Evolutionary conservation across 257 asterid genomes (phyloP).

Genomic region (Oldenlandia corymbosa): DNA sequence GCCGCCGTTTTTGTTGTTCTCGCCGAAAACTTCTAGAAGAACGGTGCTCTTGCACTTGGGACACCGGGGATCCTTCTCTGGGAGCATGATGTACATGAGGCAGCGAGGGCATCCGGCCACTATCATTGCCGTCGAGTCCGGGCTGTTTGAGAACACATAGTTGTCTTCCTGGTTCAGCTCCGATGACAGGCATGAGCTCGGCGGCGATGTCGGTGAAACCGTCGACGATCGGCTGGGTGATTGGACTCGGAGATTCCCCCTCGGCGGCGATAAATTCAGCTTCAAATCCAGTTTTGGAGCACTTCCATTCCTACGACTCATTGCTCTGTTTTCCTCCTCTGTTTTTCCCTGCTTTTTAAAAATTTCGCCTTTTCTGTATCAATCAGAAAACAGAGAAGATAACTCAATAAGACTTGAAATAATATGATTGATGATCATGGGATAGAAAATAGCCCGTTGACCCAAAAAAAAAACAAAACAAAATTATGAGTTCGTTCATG

Average conservation of each 20-base stretch:
- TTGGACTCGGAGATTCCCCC: constrained; percentile 20
- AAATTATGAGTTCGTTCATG: not conserved
- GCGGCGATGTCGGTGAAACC: constrained; percentile 35
- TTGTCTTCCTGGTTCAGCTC: constrained; percentile 51
- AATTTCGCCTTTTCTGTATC: not conserved
- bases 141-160: constrained; percentile 43
- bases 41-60: constrained; percentile 91
- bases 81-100: constrained; percentile 82
- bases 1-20: constrained; percentile 10
- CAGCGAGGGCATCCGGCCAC: constrained; percentile 66
- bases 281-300: constrained; percentile 37
- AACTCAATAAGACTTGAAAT: too few species aligned
- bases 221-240: constrained; percentile 34
- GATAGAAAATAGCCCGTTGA: not conserved
- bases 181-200: constrained; percentile 52
- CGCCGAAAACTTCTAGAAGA: constrained; percentile 52
- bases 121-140: constrained; percentile 49
- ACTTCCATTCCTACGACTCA: constrained; percentile 41
- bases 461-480: too few species aligned
- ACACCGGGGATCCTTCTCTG: constrained; percentile 77
- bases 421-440: too few species aligned
- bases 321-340: constrained; percentile 12
- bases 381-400: not conserved
- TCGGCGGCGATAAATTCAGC: constrained; percentile 47
- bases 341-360: not conserved